These are phyloP conservation scores for Stygiomarasmius scandens DNA, from an alignment of 1,284 basidiomycete species.

Conservation along the genomic window DNA sequence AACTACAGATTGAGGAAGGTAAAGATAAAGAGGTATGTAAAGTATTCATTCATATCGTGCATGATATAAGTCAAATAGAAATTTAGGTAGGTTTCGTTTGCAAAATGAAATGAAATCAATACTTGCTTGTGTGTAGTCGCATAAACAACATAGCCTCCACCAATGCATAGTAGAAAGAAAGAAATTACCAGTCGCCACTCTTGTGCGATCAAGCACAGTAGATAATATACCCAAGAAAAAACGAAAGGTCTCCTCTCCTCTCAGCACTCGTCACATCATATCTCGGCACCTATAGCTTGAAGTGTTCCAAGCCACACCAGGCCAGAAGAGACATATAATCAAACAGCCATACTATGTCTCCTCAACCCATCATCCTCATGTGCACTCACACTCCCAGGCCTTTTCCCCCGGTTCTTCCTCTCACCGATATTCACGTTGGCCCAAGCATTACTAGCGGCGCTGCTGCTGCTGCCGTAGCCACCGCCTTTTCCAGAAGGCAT, in stretches of 20 bases:
- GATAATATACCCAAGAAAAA: too few relatives aligned
- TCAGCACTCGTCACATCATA: background rate
- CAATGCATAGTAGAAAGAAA: too few relatives aligned
- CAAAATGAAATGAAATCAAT: too few relatives aligned
- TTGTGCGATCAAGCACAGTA: too few relatives aligned
- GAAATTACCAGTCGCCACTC: too few relatives aligned
- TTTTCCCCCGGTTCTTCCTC: slow-evolving; percentile 6
- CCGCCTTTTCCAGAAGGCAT: slow-evolving; percentile 1
- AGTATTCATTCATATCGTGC: background rate
- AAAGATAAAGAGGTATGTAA: background rate
- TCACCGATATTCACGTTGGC: slow-evolving; percentile 10
- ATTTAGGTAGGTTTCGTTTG: too few relatives aligned
- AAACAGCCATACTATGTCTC: slow-evolving; percentile 11
- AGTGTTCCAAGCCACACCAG: too few relatives aligned
- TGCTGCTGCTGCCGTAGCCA: background rate
- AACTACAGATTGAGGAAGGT: background rate
- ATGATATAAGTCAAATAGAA: too few relatives aligned
- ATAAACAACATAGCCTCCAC: too few relatives aligned
- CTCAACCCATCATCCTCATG: slow-evolving; percentile 3
- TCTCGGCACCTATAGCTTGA: background rate
- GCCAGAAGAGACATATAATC: background rate
- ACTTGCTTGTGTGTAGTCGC: too few relatives aligned
- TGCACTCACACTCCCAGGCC: background rate
- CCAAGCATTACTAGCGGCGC: slow-evolving; percentile 5
- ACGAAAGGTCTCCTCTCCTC: background rate